Evolutionary conservation across 768 basidiomycete species (phyloP), one percentile per base, ranked within the genome.

Genomic region (Amyloporia xantha): DNA sequence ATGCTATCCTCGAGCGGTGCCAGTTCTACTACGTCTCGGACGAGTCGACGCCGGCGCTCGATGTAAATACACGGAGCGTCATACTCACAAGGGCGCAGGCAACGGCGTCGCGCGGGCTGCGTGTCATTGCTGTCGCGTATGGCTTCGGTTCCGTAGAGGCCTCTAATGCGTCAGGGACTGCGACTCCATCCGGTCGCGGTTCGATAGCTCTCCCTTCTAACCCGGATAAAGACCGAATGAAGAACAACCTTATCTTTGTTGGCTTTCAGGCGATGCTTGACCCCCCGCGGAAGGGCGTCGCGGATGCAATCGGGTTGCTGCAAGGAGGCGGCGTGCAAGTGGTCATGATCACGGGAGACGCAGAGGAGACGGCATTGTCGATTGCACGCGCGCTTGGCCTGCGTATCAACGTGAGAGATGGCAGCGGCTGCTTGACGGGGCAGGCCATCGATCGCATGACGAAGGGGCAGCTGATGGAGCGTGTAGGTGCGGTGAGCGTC

Each of bases 341-440:
- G n/a, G 85, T 97, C 38, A 97, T 98, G 94, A 96, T 97, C 62
- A 97, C 95, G 0, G 94, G 94, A 3, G 94, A 98, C 59, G 84
- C 92, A 28, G 91, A 93, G 65, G 76, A 84, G 47, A 98, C 94
- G 1, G 94, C 95, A 2, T 60, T 94, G 27, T 81, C 88, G 42
- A 95, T 96, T 49, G 95, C 92, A 28, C 76, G 79, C 59, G 76
- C 90, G 58, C 77, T 98, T 15, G 94, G 94, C 21, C 69, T 97
- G 58, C 76, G 79, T 10, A 78, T 93, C 21, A 81, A 82, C 42
- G 48, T 43, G 51, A 53, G 58, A 13, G 54, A 53, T 9, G 72
- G 68, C 44, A 68, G 47, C 39, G 59, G 58, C 1, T 68, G 72
- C 47, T 63, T 78, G 51, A 76, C 75, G 3, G 81, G 79, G 5